Conservation (phyloP, 2,329 filamentous ascomycete species). For the Pseudocercospora fijiensis region DNA sequence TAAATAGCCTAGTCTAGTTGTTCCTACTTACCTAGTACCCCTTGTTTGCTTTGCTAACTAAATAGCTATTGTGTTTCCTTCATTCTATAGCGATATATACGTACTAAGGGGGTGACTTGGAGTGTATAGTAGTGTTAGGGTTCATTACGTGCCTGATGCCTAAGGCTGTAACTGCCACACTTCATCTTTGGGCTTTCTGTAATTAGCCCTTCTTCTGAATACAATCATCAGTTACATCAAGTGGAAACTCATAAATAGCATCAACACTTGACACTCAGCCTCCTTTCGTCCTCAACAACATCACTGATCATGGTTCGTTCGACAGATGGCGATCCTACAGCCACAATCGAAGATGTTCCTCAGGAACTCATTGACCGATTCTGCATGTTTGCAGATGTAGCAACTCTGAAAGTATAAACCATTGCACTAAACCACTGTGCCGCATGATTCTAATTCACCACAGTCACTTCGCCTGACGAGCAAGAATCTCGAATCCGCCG, state of each 20-base stretch:
- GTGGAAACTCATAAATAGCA: background rate
- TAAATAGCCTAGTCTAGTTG: no score
- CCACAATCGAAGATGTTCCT: background rate
- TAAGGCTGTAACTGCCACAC: no score
- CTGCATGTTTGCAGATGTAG: background rate
- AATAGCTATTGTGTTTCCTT: no score
- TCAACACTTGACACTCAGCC: no score
- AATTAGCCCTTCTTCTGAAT: no score
- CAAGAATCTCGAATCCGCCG: background rate
- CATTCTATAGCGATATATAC: no score
- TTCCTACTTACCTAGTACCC: background rate
- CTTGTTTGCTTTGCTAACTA: no score
- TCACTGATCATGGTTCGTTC: constrained; percentile 3
- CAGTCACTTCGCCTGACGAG: constrained; percentile 1
- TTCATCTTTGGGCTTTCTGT: no score
- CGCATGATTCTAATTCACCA: background rate
- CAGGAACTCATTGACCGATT: constrained; percentile 2
- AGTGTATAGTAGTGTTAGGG: no score
- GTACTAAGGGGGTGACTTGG: no score
- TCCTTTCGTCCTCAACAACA: background rate
- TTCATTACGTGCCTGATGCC: no score
- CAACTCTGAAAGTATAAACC: background rate
- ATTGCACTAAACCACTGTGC: background rate
- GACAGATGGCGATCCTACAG: background rate
- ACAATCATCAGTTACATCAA: no score